Evolutionary conservation across 179 eudicot species (phyloP), one percentile per base, ranked within the genome.

Genomic region (Nepenthes alata): DNA sequence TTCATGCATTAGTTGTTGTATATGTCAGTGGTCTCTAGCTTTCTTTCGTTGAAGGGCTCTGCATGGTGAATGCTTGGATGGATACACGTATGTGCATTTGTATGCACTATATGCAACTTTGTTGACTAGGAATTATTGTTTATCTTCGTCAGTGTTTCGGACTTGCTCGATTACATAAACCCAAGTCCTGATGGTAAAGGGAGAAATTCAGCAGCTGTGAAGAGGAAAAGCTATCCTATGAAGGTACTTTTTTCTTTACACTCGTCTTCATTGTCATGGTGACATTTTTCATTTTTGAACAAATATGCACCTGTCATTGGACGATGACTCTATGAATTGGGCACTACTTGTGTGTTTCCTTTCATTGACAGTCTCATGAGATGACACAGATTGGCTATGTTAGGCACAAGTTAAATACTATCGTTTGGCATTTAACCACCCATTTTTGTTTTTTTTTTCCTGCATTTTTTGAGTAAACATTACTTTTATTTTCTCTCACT

Each of bases 161-260:
- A 94, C 79, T 80, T 94, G 91, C 97, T 94, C 54, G 99, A 94
- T 73, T 94, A 90, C 83, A 94, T 94, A 52, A 87, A 86, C 65
- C 97, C 99, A 55, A 90, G 83, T 56, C 84, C 83, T 58, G 97
- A 87, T 78, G 67, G 82, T 59, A 85, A 82, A 81, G 84, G 85
- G 58, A 94, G 80, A 72, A 82, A 81, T 79, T 78, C 87, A 50
- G 70, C 70, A 60, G 78, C 85, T 60, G 68, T 72, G 45, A 94
- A 80, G 79, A 81, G 94, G 74, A 94, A 78, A 78, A 72, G 67
- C 72, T 81, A 79, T 74, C 52, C 75, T 61, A 52, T 52, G 55
- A 52, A 52, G 55, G 55, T 52, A 52, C 52, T 48, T 4, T 7
- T 14, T 4, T 52, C 25, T 52, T 14, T 52, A 25, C 25, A 25